phyloP scores from a whole-genome alignment of 257 asterid genomes.

The Haberlea rhodopensis region DNA sequence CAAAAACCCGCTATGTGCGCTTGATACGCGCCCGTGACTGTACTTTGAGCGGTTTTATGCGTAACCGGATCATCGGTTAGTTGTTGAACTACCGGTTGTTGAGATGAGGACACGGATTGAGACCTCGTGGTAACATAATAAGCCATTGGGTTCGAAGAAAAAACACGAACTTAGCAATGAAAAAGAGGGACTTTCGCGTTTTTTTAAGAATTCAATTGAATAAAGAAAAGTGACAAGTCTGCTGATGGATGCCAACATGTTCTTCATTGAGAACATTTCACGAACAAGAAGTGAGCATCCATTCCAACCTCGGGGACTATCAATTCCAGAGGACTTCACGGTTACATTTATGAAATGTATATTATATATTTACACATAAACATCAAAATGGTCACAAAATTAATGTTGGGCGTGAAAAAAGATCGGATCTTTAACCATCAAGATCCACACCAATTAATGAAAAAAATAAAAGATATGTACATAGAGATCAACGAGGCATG shows the following conservation, averaged over 20 bases:
- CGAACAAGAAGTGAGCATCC: background rate
- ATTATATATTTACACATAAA: background rate
- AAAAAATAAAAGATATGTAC: background rate
- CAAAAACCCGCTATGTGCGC: conserved; percentile 75
- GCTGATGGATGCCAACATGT: background rate
- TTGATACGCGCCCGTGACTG: conserved; percentile 66
- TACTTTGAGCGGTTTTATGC: conserved; percentile 46
- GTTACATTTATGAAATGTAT: background rate
- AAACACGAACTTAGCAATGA: too few relatives aligned
- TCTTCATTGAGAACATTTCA: background rate
- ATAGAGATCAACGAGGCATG: background rate
- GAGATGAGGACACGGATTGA: conserved; percentile 39
- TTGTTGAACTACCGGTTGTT: conserved; percentile 27
- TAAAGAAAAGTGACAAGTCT: background rate
- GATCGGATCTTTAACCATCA: background rate
- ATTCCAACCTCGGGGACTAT: background rate
- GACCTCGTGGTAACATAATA: conserved; percentile 40
- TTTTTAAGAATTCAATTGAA: too few relatives aligned
- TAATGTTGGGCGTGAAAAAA: background rate
- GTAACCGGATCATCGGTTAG: conserved; percentile 38
- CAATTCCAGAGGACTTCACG: background rate
- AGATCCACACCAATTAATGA: background rate
- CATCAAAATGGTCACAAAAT: background rate
- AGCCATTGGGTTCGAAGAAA: conserved; percentile 46
- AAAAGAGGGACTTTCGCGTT: too few relatives aligned